phyloP scores from a whole-genome alignment of 495 filamentous ascomycete genomes.

The Cairneyella variabilis region DNA sequence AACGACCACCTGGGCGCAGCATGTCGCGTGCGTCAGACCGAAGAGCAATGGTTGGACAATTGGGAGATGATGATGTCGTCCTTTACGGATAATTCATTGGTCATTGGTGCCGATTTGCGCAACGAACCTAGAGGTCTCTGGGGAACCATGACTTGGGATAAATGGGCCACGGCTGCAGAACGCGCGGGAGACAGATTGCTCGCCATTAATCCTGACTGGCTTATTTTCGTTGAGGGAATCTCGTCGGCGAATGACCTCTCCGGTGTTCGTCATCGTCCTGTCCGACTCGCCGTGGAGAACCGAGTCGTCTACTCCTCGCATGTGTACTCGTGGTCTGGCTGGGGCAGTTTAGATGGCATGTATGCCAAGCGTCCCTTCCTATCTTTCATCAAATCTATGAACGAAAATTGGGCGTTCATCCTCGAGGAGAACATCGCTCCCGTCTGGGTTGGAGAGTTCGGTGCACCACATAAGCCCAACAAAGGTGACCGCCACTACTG shows the following conservation, averaged over 20 bases:
- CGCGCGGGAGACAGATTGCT: slow-evolving; percentile 49
- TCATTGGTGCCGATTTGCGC: slow-evolving; percentile 55
- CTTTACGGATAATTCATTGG: slow-evolving; percentile 45
- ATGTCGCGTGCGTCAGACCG: slow-evolving; percentile 51
- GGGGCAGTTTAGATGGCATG: slow-evolving; percentile 48
- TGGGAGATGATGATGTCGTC: slow-evolving; percentile 56
- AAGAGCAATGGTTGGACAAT: slow-evolving; percentile 55
- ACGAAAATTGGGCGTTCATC: slow-evolving; percentile 58
- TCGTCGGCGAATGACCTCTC: slow-evolving; percentile 55
- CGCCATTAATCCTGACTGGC: slow-evolving; percentile 52
- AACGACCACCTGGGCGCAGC: slow-evolving; percentile 51
- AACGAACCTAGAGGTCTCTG: slow-evolving; percentile 60
- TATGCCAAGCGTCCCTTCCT: slow-evolving; percentile 50
- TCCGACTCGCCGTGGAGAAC: slow-evolving; percentile 45
- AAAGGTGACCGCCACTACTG: slow-evolving; percentile 55
- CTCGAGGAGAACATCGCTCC: slow-evolving; percentile 52
- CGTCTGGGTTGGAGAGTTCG: slow-evolving; percentile 60
- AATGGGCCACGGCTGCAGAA: slow-evolving; percentile 56
- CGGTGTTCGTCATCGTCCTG: slow-evolving; percentile 43
- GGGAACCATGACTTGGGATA: slow-evolving; percentile 57
- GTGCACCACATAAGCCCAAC: slow-evolving; percentile 43
- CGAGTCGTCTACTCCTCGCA: slow-evolving; percentile 59
- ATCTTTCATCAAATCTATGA: slow-evolving; percentile 54
- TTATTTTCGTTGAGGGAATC: slow-evolving; percentile 59
- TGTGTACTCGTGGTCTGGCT: slow-evolving; percentile 60